Evolutionary conservation across 2,329 filamentous ascomycete genomes (phyloP), one percentile per base, ranked within the genome.

Genomic region (Immersiporthe knoxdaviesiana): DNA sequence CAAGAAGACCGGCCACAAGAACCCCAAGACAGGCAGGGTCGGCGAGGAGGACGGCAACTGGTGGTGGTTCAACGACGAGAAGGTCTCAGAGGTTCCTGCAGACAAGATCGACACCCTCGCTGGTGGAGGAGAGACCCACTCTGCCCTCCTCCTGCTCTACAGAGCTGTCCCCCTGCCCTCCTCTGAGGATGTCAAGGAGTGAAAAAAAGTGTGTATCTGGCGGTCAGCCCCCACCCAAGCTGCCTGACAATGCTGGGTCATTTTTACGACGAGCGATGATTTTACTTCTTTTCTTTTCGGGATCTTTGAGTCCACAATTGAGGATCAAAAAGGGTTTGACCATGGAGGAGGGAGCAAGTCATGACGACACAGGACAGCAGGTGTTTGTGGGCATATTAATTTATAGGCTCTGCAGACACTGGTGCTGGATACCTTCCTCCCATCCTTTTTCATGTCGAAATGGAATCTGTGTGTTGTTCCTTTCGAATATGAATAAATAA

Each of bases 41-140:
- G 89, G 88, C 66, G 89, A 92, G 76, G 93, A 97, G 77, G 93
- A 97, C 77, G 94, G 92, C 74, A 97, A 94, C 76, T 99, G 96
- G 96, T 99, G 96, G 95, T 99, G 96, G 95, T 99, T 99, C 86
- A 98, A 99, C 80, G 96, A 99, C 76, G 95, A 99, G 78, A 97
- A 94, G 83, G 96, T 99, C 44, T 90, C 91, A 18, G 96, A 99
- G 83, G 96, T 99, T 37, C 89, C 93, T 21, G 84, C 88, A 35
- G 95, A 98, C 75, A 96, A 97, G 84, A 97, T 99, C 73, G 92
- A 95, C 78, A 91, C 90, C 3, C 86, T 99, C 65, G 88, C 94
- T 64, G 97, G 96, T 70, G 96, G 97, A 76, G 95, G 94, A 73
- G 92, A 96, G 81, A 91, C 90, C 66, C 92, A 96, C 80, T 94